A percentile compares a stretch with the other conserved stretches of the same genome.
These are phyloP conservation scores for Sphagnum tenellum DNA, from an alignment of 225 moss, liverwort and hornwort species.

Conservation along the genomic window DNA sequence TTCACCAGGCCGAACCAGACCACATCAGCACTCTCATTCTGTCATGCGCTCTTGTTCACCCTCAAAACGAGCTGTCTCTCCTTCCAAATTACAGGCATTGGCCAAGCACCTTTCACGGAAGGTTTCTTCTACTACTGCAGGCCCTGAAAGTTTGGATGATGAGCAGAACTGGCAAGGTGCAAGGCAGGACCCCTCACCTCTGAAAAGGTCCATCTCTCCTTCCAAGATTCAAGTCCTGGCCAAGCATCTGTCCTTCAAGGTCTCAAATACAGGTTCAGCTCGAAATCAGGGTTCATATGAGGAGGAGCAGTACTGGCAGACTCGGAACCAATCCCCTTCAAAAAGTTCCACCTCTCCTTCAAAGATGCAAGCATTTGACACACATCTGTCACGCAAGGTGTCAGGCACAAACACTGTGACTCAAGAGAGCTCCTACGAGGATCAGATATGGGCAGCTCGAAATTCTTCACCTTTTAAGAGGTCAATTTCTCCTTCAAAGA, in stretches of 20 bases:
- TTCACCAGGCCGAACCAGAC: conserved; percentile 23
- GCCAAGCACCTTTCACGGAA: conserved; percentile 38
- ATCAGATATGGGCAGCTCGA: too few relatives aligned
- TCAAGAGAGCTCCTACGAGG: too few relatives aligned
- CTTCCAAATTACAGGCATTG: conserved; percentile 39
- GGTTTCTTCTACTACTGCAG: not conserved
- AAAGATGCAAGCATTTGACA: not conserved
- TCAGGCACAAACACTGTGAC: too few relatives aligned
- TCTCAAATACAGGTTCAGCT: conserved; percentile 2
- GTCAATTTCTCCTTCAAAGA: conserved; percentile 32
- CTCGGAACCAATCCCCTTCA: not conserved
- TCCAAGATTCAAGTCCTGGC: conserved; percentile 38
- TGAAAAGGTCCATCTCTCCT: conserved; percentile 26
- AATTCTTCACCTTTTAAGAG: not conserved
- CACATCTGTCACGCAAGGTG: too few relatives aligned
- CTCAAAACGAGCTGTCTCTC: conserved; percentile 38
- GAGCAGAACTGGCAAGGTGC: too few relatives aligned
- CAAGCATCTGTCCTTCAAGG: conserved; percentile 32
- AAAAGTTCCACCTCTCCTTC: conserved; percentile 21
- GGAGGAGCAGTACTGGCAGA: conserved; percentile 1
- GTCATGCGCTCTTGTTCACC: conserved; percentile 34
- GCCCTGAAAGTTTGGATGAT: too few relatives aligned
- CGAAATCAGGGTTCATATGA: conserved; percentile 6
- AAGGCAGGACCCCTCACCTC: too few relatives aligned
- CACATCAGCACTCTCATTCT: conserved; percentile 17